Conservation (phyloP, 2,329 filamentous ascomycete genomes). For the Arachnomyces sp. region DNA sequence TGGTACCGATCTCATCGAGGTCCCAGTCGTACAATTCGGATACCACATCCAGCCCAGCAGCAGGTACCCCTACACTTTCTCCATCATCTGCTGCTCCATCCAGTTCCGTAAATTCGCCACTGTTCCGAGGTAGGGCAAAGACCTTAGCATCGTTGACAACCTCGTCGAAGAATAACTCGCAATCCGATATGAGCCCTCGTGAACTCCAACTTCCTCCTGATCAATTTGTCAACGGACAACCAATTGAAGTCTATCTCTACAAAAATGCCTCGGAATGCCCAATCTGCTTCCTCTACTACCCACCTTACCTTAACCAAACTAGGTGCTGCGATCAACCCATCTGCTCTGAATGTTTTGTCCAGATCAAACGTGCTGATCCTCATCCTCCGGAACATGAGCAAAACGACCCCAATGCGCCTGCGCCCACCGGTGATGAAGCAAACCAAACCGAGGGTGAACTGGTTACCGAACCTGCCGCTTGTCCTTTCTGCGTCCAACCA, state of each 20-base stretch:
- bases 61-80: slow-evolving; percentile 52
- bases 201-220: slow-evolving; percentile 75
- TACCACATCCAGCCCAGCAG: slow-evolving; percentile 41
- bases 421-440: slow-evolving; percentile 26
- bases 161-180: slow-evolving; percentile 63
- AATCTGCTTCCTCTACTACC: slow-evolving; percentile 94
- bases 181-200: slow-evolving; percentile 62
- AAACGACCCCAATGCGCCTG: slow-evolving; percentile 32
- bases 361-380: slow-evolving; percentile 91
- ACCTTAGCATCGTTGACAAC: slow-evolving; percentile 76
- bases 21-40: slow-evolving; percentile 76
- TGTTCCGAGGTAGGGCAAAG: slow-evolving; percentile 78
- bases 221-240: slow-evolving; percentile 87
- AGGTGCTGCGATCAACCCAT: slow-evolving; percentile 93
- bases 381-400: slow-evolving; percentile 72
- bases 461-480: slow-evolving; percentile 83
- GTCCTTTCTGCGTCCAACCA: slow-evolving; percentile 88
- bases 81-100: slow-evolving; percentile 45
- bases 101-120: slow-evolving; percentile 39
- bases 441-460: slow-evolving; percentile 52
- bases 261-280: slow-evolving; percentile 86
- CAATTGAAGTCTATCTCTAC: slow-evolving; percentile 86
- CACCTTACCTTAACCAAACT: slow-evolving; percentile 86
- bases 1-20: slow-evolving; percentile 67
- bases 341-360: slow-evolving; percentile 97